Evolutionary conservation across 2,329 filamentous ascomycete species (phyloP), one percentile per base, ranked within the genome.

Genomic region (Chrysosporium queenslandicum): DNA sequence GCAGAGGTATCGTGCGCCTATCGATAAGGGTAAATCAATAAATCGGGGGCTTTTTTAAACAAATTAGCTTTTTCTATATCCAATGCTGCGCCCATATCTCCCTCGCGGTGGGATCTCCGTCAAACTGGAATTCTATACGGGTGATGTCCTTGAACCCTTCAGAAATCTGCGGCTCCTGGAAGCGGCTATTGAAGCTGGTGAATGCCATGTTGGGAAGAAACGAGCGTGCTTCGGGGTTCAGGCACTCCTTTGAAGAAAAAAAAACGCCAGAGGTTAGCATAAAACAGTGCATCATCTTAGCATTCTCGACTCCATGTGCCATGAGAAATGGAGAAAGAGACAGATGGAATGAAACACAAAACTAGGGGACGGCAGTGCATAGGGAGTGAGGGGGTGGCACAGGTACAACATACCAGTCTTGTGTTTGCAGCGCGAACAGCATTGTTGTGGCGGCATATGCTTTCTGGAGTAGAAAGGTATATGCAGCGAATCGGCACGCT

Each of bases 131-230:
- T 29, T 85, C 79, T 0, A 94, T 72, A 51, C 81, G 79, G 0
- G 79, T 74, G 32, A 98, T 79, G 59, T 96, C 87, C 57, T 85
- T 73, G 61, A 96, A 96, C 0, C 91, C 91, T 69, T 98, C 92
- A 11, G 78, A 76, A 1, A 78, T 55, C 36, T 76, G 77, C 0
- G 91, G 92, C 58, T 83, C 77, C 58, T 81, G 81, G 68, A 87
- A 92, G 50, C 87, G 78, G 7, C 82, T 79, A 14, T 75, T 72
- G 63, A 88, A 98, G 11, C 82, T 78, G 21, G 77, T 81, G 66
- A 96, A 97, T 0, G 92, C 91, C 57, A 92, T 74, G 41, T 79
- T 80, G 0, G 91, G 90, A 4, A 98, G 75, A 1, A 80, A 76
- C 0, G 76, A 71, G 56, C 92, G 79, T 21, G 80, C 78, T 67